A percentile compares a stretch with the other conserved stretches of the same genome.
phyloP scores from a whole-genome alignment of 2,329 filamentous ascomycete species.

The Colletotrichum euphorbiae region DNA sequence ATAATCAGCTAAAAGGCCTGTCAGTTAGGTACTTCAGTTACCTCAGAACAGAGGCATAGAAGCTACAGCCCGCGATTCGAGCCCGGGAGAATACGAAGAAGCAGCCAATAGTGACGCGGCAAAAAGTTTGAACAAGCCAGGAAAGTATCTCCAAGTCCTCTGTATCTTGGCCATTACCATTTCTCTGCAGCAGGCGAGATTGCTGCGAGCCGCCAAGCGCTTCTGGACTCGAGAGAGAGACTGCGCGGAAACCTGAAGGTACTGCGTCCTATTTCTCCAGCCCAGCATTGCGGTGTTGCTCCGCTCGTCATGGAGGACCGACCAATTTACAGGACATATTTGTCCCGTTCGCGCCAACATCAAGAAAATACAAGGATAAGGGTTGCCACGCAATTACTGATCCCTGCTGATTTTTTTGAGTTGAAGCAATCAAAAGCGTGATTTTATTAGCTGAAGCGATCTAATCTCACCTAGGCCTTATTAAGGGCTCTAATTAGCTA shows the following conservation, averaged over 20 bases:
- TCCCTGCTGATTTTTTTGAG: too few species aligned
- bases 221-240: constrained; percentile 39
- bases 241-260: constrained; percentile 29
- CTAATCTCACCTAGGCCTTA: too few species aligned
- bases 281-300: background rate
- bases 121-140: constrained; percentile 18
- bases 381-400: too few species aligned
- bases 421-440: too few species aligned
- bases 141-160: constrained; percentile 22
- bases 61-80: constrained; percentile 25
- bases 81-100: constrained; percentile 20
- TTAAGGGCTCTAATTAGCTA: too few species aligned
- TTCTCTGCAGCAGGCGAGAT: constrained; percentile 32
- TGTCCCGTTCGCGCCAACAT: background rate
- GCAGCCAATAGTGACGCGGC: constrained; percentile 20
- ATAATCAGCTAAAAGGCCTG: background rate
- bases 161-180: too few species aligned
- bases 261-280: background rate
- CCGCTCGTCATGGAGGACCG: background rate
- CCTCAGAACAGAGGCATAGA: constrained; percentile 10
- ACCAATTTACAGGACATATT: constrained; percentile 24
- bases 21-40: constrained; percentile 2
- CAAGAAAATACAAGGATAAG: background rate
- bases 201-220: constrained; percentile 34
- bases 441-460: too few species aligned